A percentile compares a stretch with the other conserved stretches of the same genome.
Conservation (phyloP, 345 rosid species). For the Rhodamnia argentea region DNA sequence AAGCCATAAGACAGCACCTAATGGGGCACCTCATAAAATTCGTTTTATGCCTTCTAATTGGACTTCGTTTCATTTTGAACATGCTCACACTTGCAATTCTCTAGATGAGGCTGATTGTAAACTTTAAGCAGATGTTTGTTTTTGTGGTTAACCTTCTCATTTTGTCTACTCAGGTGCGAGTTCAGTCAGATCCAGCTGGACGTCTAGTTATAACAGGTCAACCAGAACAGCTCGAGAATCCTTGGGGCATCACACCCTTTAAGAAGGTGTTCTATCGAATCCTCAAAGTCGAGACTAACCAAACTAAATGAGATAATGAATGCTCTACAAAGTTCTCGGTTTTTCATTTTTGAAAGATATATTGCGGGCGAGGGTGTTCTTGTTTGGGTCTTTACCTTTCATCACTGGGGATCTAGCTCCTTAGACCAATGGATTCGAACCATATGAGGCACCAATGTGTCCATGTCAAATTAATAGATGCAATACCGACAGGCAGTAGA, state of each 20-base stretch:
- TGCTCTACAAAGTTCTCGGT: background rate
- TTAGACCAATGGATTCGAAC: background rate
- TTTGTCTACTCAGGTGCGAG: slow-evolving; percentile 46
- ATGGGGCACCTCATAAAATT: background rate
- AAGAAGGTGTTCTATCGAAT: slow-evolving; percentile 45
- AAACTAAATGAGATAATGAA: background rate
- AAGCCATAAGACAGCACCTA: background rate
- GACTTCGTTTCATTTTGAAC: background rate
- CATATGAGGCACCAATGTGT: background rate
- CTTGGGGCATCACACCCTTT: slow-evolving; percentile 89
- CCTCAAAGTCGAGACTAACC: background rate
- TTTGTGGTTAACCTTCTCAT: background rate
- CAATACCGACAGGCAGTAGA: background rate
- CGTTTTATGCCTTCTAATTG: background rate
- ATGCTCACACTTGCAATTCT: background rate
- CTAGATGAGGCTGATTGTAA: background rate
- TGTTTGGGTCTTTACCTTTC: background rate
- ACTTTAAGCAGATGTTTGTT: background rate
- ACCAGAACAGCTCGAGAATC: slow-evolving; percentile 74
- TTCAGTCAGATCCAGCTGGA: slow-evolving; percentile 86
- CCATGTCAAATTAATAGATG: background rate
- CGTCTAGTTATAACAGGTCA: slow-evolving; percentile 69
- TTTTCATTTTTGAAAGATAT: background rate
- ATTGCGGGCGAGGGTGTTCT: background rate
- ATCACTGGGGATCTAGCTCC: background rate